Base-by-base conservation (phyloP, 208 protist species). In the Leishmania lainsoni region DNA sequence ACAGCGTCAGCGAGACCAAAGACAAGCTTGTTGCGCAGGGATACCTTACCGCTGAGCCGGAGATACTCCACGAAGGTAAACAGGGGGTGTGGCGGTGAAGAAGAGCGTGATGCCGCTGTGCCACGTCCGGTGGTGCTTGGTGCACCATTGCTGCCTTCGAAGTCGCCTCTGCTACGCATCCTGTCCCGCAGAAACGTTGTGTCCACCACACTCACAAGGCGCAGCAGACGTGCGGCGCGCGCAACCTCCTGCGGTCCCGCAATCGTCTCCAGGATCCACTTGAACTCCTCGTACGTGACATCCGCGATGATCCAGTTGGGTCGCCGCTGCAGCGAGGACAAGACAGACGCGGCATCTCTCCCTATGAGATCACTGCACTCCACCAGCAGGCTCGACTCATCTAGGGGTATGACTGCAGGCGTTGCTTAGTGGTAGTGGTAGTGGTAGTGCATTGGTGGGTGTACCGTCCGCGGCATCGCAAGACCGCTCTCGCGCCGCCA, bases 231-330 rank as follows among this genome's bases (percentile, higher is more conserved):
- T 0, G 80, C 69, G 1, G 92, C 92, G 20, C 92, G 89, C n/a
- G 80, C 79, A 9, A 91, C 63, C 79, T 96, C 92, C n/a, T 78
- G 78, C 1, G 87, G 89, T 5, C 92, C 92, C 3, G 92, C 92
- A 9, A 96, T 89, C 1, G 92, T 96, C 77, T 93, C 89, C 32
- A 94, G 72, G 76, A 96, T 94, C 92, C 92, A 94, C 54, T 83
- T 76, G 68, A 96, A 96, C 84, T 94, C 92, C 22, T 89, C 84
- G 29, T 91, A 87, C 12, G 89, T 92, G 74, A 92, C 72, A 80
- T 94, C 92, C 2, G 90, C 83, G 14, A 96, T 80, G 39, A 96
- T 79, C 92, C 92, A 96, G 83, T 94, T 96, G 9, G 85, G 71
- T 12, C 81, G 17, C 52, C n/a, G 48, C 58, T n/a, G 48, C 42